Evolutionary conservation across 208 protist genomes (phyloP).

Genomic region (Strigomonas galati): DNA sequence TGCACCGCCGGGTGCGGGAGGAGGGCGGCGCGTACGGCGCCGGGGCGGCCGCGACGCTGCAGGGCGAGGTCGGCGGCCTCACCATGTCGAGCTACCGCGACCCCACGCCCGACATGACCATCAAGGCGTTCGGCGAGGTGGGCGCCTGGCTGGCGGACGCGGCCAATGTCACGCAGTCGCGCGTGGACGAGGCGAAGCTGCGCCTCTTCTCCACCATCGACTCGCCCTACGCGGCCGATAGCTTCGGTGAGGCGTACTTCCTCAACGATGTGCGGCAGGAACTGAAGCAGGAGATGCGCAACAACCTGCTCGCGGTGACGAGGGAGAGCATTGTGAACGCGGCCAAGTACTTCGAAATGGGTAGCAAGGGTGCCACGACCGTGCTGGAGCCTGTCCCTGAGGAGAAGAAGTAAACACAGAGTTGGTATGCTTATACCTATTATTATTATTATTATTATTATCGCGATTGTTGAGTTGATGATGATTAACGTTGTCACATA

Average conservation of each 20-base stretch:
- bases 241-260: conserved; percentile 79
- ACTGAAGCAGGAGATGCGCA: conserved; percentile 76
- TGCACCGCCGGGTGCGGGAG: conserved; percentile 88
- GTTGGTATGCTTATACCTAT: background rate
- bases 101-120: conserved; percentile 63
- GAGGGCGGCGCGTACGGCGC: conserved; percentile 90
- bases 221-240: conserved; percentile 81
- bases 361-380: conserved; percentile 17
- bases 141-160: conserved; percentile 55
- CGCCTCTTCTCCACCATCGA: conserved; percentile 84
- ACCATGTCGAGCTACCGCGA: conserved; percentile 90
- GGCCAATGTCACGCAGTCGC: conserved; percentile 51
- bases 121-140: conserved; percentile 67
- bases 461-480: too few relatives aligned
- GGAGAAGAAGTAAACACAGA: background rate
- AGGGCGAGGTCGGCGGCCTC: conserved; percentile 71
- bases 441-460: background rate
- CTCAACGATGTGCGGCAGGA: conserved; percentile 63
- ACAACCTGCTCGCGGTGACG: conserved; percentile 63
- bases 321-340: conserved; percentile 53
- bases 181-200: conserved; percentile 85
- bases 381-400: conserved; percentile 27
- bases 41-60: conserved; percentile 51
- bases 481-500: too few relatives aligned
- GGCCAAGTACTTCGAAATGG: conserved; percentile 51